Conservation (phyloP, 306 rosid genomes). For the Cajanus cajan region DNA sequence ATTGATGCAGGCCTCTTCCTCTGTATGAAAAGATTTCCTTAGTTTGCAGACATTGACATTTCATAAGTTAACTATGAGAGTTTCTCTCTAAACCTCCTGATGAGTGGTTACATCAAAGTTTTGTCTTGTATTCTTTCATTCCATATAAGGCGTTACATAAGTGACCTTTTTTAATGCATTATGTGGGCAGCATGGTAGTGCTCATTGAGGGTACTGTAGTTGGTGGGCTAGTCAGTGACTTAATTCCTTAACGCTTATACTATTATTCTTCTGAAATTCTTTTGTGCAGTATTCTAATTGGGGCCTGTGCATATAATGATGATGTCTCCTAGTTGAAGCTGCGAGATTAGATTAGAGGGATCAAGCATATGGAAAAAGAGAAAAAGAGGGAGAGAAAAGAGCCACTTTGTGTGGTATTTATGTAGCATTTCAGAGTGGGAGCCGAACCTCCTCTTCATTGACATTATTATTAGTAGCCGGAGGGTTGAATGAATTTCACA, state of each 20-base stretch:
- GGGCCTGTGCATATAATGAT: conserved; percentile 52
- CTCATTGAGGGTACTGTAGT: conserved; percentile 19
- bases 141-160: conserved; percentile 17
- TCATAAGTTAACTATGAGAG: not conserved
- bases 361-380: conserved; percentile 39
- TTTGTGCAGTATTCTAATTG: conserved; percentile 11
- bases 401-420: conserved; percentile 39
- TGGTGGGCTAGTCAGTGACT: conserved; percentile 8
- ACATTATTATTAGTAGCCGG: conserved; percentile 26
- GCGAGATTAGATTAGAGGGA: conserved; percentile 19
- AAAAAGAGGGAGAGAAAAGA: conserved; percentile 1
- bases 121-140: conserved; percentile 2
- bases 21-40: not conserved
- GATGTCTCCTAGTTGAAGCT: conserved; percentile 52
- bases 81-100: conserved; percentile 4
- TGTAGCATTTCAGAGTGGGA: conserved; percentile 44
- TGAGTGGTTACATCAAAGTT: conserved; percentile 1
- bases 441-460: conserved; percentile 50
- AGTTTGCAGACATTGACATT: conserved; percentile 5
- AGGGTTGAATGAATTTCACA: conserved; percentile 35
- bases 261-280: conserved; percentile 14
- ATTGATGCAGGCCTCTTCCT: not conserved
- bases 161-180: conserved; percentile 20
- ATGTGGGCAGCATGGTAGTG: conserved; percentile 1
- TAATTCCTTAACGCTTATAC: conserved; percentile 6